Conservation (phyloP, 495 filamentous ascomycete genomes). For the Penicillium paxilli region DNA sequence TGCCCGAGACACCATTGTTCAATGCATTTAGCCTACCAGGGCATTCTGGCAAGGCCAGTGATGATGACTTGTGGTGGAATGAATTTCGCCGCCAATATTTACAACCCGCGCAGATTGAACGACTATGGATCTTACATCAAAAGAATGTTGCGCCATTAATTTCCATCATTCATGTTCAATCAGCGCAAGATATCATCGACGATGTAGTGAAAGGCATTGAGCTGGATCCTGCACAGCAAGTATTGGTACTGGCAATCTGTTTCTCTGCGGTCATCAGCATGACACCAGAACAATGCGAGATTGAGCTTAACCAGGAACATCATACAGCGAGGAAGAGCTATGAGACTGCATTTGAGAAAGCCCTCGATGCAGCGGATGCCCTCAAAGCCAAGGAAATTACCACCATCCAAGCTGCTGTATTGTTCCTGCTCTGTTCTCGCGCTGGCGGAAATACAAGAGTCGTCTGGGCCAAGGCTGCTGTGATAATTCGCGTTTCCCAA, state of each 20-base stretch:
- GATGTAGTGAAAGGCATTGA: conserved; percentile 37
- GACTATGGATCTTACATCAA: conserved; percentile 62
- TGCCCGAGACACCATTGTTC: not conserved
- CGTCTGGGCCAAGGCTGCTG: conserved; percentile 57
- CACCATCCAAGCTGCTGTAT: conserved; percentile 67
- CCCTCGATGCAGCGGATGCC: conserved; percentile 65
- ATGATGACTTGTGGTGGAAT: not conserved
- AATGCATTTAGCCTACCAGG: not conserved
- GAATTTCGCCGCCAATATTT: not conserved
- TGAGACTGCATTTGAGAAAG: conserved; percentile 66
- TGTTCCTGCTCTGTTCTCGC: conserved; percentile 62
- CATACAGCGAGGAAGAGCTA: conserved; percentile 53
- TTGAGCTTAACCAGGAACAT: conserved; percentile 4
- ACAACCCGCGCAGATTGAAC: conserved; percentile 43
- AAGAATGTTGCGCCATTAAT: conserved; percentile 65
- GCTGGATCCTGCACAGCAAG: conserved; percentile 51
- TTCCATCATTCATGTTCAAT: conserved; percentile 60
- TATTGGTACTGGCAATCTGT: conserved; percentile 69
- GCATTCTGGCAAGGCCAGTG: not conserved
- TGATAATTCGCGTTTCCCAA: conserved; percentile 70
- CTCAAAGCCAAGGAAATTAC: conserved; percentile 62
- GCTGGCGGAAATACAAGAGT: conserved; percentile 55
- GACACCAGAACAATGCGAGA: conserved; percentile 29
- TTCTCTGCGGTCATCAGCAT: conserved; percentile 69
- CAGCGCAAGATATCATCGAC: conserved; percentile 39